Evolutionary conservation across 2,329 filamentous ascomycete genomes (phyloP).

Genomic region (Cladosporium sphaerospermum): DNA sequence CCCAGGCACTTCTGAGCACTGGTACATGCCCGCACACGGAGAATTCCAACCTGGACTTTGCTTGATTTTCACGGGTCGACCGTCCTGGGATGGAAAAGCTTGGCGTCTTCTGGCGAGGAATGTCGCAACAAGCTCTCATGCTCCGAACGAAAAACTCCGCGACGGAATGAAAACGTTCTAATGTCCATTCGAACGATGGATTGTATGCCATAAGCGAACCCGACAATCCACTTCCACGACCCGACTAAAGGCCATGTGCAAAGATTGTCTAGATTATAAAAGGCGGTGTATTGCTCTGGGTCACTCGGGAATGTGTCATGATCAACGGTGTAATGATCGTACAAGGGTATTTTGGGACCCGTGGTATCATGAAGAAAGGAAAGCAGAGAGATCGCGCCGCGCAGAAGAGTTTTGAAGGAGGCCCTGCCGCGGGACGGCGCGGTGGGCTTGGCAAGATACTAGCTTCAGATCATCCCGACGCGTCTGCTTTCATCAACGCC

Average conservation of each 20-base stretch:
- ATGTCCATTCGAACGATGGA: background rate
- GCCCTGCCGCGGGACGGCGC: background rate
- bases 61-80: no score
- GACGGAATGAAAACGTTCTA: no score
- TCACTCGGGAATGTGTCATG: slow-evolving; percentile 10
- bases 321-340: slow-evolving; percentile 11
- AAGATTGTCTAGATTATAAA: slow-evolving; percentile 13
- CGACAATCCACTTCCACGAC: slow-evolving; percentile 11
- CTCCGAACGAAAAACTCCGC: no score
- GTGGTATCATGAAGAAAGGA: slow-evolving; percentile 8
- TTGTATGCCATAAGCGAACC: slow-evolving; percentile 11
- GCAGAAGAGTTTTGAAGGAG: background rate
- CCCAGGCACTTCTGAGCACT: no score
- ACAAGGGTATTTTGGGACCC: slow-evolving; percentile 10
- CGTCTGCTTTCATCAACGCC: no score
- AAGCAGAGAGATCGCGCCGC: background rate
- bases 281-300: slow-evolving; percentile 8
- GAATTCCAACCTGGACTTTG: no score
- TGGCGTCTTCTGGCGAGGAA: no score
- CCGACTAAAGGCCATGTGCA: slow-evolving; percentile 11
- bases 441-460: background rate
- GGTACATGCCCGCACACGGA: no score
- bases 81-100: no score
- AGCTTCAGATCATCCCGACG: background rate
- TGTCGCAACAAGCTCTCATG: no score